A percentile compares a stretch with the other conserved stretches of the same genome.
phyloP scores from a whole-genome alignment of 2,329 filamentous ascomycete species.

The Trichoderma sp. region DNA sequence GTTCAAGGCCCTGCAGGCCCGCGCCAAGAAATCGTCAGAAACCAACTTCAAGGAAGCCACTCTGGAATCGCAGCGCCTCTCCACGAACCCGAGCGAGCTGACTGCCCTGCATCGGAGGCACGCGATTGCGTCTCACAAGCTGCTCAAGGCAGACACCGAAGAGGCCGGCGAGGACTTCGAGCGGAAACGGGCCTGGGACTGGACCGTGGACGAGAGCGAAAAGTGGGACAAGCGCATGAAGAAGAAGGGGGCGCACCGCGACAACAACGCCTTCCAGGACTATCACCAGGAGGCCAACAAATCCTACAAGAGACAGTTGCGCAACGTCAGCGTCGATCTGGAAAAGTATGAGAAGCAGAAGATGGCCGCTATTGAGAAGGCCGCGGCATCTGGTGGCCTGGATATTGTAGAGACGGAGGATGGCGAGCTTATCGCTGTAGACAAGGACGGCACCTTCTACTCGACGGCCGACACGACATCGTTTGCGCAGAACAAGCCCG shows the following conservation, averaged over 20 bases:
- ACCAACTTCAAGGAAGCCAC: constrained; percentile 83
- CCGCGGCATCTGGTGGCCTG: constrained; percentile 79
- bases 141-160: constrained; percentile 88
- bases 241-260: constrained; percentile 78
- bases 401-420: constrained; percentile 96
- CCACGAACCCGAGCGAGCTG: constrained; percentile 76
- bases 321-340: constrained; percentile 73
- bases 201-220: constrained; percentile 93
- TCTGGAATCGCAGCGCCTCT: constrained; percentile 76
- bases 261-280: constrained; percentile 88
- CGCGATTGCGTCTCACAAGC: constrained; percentile 86
- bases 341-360: constrained; percentile 88
- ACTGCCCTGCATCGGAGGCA: constrained; percentile 80
- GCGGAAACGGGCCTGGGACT: constrained; percentile 97
- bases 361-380: constrained; percentile 78
- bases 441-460: constrained; percentile 88
- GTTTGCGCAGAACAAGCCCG: constrained; percentile 83
- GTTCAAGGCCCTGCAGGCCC: constrained; percentile 85
- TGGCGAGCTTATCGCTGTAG: constrained; percentile 90
- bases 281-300: constrained; percentile 87
- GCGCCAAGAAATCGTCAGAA: constrained; percentile 70
- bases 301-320: constrained; percentile 88
- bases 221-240: constrained; percentile 88
- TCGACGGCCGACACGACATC: constrained; percentile 80
- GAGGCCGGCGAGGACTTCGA: constrained; percentile 90